Evolutionary conservation across 208 protist genomes (phyloP), one percentile per base, ranked within the genome.

Genomic region (Trypanosoma caninum): DNA sequence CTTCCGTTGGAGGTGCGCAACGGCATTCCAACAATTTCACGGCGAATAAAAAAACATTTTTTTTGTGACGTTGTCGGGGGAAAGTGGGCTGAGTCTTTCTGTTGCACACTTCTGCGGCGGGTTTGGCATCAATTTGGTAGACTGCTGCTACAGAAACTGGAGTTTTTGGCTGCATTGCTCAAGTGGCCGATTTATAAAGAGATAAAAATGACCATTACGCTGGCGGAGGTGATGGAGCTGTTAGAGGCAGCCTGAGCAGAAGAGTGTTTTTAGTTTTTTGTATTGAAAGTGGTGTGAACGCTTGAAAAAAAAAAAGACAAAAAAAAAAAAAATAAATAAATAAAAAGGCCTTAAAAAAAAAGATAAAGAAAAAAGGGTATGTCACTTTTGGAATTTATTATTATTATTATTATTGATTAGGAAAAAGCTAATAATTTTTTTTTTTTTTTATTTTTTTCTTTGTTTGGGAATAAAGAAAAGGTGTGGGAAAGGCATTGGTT

Each of bases 21-120:
- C 47, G 89, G 89, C 14, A 75, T 95, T n/a, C 46, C 60, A 34
- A 62, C 74, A 14, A 87, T 76, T 46, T 80, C 83, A 37, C 61
- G 52, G 30, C 73, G 82, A 41, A 93, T 95, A 62, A 90, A 91
- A 56, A 90, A 80, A 52, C 85, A 95, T 56, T 89, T 95, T 62
- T 62, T 93, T 38, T 69, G 72, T 18, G 85, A 92, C 63, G 82
- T 93, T 3, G 73, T 54, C 4, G 48, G 59, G 14, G 64, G 44
- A 34, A 68, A 78, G 23, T 67, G 71, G 41, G 84, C 90, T 57
- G 80, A 74, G n/a, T 82, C 75, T 5, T 93, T 95, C 56, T 83
- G 93, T 46, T 74, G 73, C 40, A 89, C 78, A 47, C 75, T 95
- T 45, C 64, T 93, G 53, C 89, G 93, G 60, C 71, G 76, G 7